phyloP scores from a whole-genome alignment of 345 rosid genomes.

The Mallotus nudiflorus region DNA sequence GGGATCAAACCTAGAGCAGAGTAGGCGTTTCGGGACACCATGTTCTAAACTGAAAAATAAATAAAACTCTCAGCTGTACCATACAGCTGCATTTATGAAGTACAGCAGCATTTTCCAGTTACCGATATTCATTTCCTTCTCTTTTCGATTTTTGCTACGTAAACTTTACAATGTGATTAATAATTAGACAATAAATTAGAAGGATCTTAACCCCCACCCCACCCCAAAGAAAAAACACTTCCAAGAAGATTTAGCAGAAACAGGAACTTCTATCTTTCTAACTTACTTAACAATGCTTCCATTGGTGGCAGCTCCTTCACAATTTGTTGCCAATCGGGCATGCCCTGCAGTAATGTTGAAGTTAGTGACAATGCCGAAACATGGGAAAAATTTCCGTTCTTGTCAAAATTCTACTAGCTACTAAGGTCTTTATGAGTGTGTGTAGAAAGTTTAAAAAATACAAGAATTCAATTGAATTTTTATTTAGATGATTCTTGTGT shows the following conservation, averaged over 20 bases:
- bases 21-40: conserved; percentile 11
- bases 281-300: conserved; percentile 85
- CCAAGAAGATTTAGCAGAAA: conserved; percentile 6
- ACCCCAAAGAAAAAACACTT: not conserved
- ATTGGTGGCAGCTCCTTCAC: conserved; percentile 68
- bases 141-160: not conserved
- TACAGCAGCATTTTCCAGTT: not conserved
- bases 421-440: not conserved
- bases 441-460: too few species aligned
- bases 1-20: not conserved
- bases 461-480: too few species aligned
- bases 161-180: too few species aligned
- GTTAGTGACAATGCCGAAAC: not conserved
- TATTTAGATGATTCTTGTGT: too few species aligned
- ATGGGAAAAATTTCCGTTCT: not conserved
- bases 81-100: not conserved
- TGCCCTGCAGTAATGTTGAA: conserved; percentile 51
- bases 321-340: conserved; percentile 90
- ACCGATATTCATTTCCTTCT: not conserved
- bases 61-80: not conserved
- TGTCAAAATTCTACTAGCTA: not conserved
- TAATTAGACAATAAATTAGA: not conserved
- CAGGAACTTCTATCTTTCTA: conserved; percentile 58
- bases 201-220: not conserved
- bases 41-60: not conserved